These are phyloP conservation scores for Pleurotus giganteus DNA, from an alignment of 768 basidiomycete species.

Conservation along the genomic window DNA sequence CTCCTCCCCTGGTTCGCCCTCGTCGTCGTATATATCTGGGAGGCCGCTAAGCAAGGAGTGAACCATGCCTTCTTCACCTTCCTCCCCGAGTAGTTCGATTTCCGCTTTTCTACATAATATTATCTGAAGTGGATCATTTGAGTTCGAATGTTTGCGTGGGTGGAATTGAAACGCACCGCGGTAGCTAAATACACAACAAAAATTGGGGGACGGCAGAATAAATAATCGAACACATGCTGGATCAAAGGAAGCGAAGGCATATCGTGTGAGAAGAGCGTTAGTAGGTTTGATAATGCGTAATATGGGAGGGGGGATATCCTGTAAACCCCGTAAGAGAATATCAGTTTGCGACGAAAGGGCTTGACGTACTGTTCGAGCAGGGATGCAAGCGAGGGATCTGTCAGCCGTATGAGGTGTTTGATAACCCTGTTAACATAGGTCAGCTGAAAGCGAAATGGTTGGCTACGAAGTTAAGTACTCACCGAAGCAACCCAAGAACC, in stretches of 20 bases:
- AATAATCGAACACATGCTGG: slow-evolving; percentile 89
- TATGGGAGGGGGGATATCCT: slow-evolving; percentile 83
- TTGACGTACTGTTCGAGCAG: slow-evolving; percentile 61
- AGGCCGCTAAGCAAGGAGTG: slow-evolving; percentile 71
- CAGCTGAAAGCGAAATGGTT: background rate
- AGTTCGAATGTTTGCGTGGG: background rate
- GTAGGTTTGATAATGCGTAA: slow-evolving; percentile 84
- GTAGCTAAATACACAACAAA: slow-evolving; percentile 79
- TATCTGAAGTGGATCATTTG: slow-evolving; percentile 43
- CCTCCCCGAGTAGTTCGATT: slow-evolving; percentile 55
- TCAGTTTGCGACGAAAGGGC: background rate
- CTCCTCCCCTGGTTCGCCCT: slow-evolving; percentile 14
- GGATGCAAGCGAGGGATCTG: slow-evolving; percentile 67
- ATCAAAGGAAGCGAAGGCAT: slow-evolving; percentile 86
- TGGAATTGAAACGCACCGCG: slow-evolving; percentile 55
- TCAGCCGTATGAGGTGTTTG: slow-evolving; percentile 67
- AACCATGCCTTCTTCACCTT: slow-evolving; percentile 80
- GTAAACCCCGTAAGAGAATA: slow-evolving; percentile 3
- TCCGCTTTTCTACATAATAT: slow-evolving; percentile 71
- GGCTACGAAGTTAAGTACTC: slow-evolving; percentile 11
- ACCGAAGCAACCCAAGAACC: slow-evolving; percentile 78
- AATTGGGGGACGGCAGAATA: slow-evolving; percentile 81
- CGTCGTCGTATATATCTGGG: slow-evolving; percentile 51
- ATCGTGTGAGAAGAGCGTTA: slow-evolving; percentile 92
- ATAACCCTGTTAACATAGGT: slow-evolving; percentile 37